phyloP scores from a whole-genome alignment of 1,139 yeast genomes.

The Kodamaea fungicola region DNA sequence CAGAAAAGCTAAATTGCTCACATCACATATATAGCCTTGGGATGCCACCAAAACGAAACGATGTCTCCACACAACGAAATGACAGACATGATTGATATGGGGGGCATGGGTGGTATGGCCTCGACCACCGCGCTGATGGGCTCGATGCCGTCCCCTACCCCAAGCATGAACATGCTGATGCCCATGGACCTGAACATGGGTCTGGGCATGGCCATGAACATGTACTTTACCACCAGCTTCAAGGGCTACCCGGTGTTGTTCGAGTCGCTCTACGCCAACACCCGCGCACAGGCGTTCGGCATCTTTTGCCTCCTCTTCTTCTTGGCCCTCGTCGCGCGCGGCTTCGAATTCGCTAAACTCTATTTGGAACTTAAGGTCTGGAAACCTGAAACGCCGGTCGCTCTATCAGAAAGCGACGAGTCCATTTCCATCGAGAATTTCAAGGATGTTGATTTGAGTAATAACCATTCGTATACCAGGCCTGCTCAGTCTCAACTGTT shows the following conservation, averaged over 20 bases:
- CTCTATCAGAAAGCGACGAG: neutral
- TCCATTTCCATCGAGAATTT: neutral
- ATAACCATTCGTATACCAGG: slow-evolving; percentile 1
- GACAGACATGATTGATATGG: neutral
- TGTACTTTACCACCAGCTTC: slow-evolving; percentile 51
- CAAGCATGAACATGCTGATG: slow-evolving; percentile 10
- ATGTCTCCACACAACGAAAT: too few relatives aligned
- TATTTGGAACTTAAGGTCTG: slow-evolving; percentile 68
- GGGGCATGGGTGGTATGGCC: neutral
- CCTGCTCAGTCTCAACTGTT: slow-evolving; percentile 3
- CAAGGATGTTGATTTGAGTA: slow-evolving; percentile 3
- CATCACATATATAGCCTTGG: too few relatives aligned
- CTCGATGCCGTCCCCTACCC: too few relatives aligned
- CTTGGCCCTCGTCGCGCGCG: slow-evolving; percentile 55
- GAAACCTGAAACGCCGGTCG: slow-evolving; percentile 10
- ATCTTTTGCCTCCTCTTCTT: slow-evolving; percentile 60
- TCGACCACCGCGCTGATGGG: too few relatives aligned
- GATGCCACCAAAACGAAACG: too few relatives aligned
- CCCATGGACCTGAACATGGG: slow-evolving; percentile 5
- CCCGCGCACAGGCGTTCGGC: slow-evolving; percentile 65
- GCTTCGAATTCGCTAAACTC: slow-evolving; percentile 53
- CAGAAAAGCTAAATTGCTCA: too few relatives aligned
- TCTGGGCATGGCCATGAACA: slow-evolving; percentile 46
- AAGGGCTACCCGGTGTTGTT: slow-evolving; percentile 60
- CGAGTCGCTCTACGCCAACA: slow-evolving; percentile 46